These are phyloP conservation scores for Neltuma alba DNA, from an alignment of 306 rosid genomes.

Conservation along the genomic window DNA sequence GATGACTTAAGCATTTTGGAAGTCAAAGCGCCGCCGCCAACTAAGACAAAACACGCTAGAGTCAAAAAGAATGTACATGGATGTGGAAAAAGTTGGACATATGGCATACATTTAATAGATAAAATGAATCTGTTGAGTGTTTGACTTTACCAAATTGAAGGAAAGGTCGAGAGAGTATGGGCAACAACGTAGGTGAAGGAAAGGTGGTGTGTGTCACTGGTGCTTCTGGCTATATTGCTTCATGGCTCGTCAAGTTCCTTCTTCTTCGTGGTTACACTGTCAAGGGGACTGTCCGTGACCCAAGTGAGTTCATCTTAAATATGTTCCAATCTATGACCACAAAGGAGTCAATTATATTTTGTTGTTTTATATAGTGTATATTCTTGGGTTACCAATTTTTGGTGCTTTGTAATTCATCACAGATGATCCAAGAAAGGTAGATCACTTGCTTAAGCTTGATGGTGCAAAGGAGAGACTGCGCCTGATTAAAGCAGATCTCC, in stretches of 20 bases:
- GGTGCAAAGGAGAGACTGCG: slow-evolving; percentile 7
- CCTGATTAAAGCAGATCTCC: slow-evolving; percentile 3
- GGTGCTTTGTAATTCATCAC: neutral
- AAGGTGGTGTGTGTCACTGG: slow-evolving; percentile 58
- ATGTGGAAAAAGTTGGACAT: neutral
- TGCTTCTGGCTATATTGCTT: slow-evolving; percentile 58
- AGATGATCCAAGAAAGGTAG: slow-evolving; percentile 8
- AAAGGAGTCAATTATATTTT: neutral
- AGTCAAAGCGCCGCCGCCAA: neutral
- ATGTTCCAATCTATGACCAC: neutral
- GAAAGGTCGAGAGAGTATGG: slow-evolving; percentile 26
- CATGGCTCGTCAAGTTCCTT: slow-evolving; percentile 57
- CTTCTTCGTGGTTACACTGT: slow-evolving; percentile 42
- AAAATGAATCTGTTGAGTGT: neutral
- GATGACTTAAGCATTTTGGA: neutral
- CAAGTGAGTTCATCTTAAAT: neutral
- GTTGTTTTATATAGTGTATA: neutral
- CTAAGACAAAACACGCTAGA: neutral
- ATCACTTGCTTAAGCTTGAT: slow-evolving; percentile 8
- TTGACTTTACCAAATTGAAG: neutral
- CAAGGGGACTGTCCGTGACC: slow-evolving; percentile 9
- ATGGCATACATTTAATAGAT: neutral
- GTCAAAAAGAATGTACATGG: neutral
- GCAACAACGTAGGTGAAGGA: slow-evolving; percentile 19
- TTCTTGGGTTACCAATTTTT: neutral